Base-by-base conservation (phyloP, 2,329 filamentous ascomycete genomes). In the Leptographium radiaticola region DNA sequence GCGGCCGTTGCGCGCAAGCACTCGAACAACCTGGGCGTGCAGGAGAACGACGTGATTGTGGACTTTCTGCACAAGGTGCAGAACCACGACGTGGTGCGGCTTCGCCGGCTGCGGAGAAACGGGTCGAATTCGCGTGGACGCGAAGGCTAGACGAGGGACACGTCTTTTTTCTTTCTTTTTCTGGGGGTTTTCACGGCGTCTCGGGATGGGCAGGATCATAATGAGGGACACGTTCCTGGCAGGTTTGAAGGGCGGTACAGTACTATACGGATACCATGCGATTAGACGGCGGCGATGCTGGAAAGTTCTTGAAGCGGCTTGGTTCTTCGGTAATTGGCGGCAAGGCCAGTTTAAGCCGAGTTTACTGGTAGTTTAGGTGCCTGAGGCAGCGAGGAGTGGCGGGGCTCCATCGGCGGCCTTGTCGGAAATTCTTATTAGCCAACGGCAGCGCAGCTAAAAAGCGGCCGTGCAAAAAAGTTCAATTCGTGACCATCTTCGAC, bases 11-110 rank as follows among this genome's bases (percentile, higher is more conserved):
- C 90, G 49, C 76, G 87, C 59, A 90, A 89, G 66, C 86, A 93
- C 68, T 93, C 93, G 71, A 93, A 93, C 64, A 81, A 80, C 38
- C 75, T 87, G 59, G 85, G 84, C 16, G 80, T 91, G 43, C 84
- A 83, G 59, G 88, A 94, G 71, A 89, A 84, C 64, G 87, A 93
- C 62, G 83, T 89, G 59, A 85, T 93, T 55, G 85, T 90, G 54
- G 85, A 87, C 59, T 81, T 89, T 64, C 73, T 89, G 57, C 87
- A 88, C 73, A 86, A 82, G 64, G 76, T 87, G 34, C 75, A 76
- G 63, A 77, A 75, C 59, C 74, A 81, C 57, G 77, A 79, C 20
- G 59, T 69, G 2, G 58, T 61, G 44, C 57, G 57, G 11, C 53
- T 57, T 45, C 57, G 45, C 40, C 56, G 58, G 38, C 56, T 54